Evolutionary conservation across 805 yeast genomes (phyloP).

Genomic region (Saturnispora hagleri): DNA sequence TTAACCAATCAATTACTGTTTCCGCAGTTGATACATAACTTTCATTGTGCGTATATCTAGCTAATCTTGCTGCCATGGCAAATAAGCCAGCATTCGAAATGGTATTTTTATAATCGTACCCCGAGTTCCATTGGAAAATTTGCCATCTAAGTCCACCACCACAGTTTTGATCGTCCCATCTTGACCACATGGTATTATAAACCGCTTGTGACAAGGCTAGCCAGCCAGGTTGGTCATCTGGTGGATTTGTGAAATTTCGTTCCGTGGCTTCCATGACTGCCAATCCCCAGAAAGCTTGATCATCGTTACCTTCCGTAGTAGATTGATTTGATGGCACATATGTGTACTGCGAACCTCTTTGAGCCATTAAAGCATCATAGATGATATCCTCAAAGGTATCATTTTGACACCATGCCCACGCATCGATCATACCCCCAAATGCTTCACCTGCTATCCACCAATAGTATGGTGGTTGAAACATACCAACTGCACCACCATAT

Average conservation of each 20-base stretch:
- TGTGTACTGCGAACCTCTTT: slow-evolving; percentile 43
- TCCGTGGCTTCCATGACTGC: slow-evolving; percentile 82
- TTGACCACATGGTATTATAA: slow-evolving; percentile 76
- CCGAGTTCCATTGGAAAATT: slow-evolving; percentile 80
- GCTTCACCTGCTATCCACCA: slow-evolving; percentile 94
- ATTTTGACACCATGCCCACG: slow-evolving; percentile 61
- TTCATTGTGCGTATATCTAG: slow-evolving; percentile 65
- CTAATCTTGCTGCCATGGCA: slow-evolving; percentile 74
- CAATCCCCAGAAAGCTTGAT: slow-evolving; percentile 89
- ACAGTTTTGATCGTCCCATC: too few species aligned
- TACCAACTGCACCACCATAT: slow-evolving; percentile 62
- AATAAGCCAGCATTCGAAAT: slow-evolving; percentile 80
- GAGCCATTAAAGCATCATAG: slow-evolving; percentile 53
- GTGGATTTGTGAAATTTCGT: slow-evolving; percentile 71
- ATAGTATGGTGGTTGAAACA: slow-evolving; percentile 67
- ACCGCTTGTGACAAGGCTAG: slow-evolving; percentile 74
- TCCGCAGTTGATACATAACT: slow-evolving; percentile 77
- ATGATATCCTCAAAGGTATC: slow-evolving; percentile 49
- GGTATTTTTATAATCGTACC: slow-evolving; percentile 81
- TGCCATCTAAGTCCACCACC: slow-evolving; percentile 94
- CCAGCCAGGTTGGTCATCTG: slow-evolving; percentile 41
- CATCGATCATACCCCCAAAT: slow-evolving; percentile 60
- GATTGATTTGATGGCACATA: slow-evolving; percentile 84
- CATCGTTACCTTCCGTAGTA: slow-evolving; percentile 96
- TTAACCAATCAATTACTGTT: slow-evolving; percentile 62